These are phyloP conservation scores for Jatropha multifida DNA, from an alignment of 441 rosid genomes.

Conservation along the genomic window DNA sequence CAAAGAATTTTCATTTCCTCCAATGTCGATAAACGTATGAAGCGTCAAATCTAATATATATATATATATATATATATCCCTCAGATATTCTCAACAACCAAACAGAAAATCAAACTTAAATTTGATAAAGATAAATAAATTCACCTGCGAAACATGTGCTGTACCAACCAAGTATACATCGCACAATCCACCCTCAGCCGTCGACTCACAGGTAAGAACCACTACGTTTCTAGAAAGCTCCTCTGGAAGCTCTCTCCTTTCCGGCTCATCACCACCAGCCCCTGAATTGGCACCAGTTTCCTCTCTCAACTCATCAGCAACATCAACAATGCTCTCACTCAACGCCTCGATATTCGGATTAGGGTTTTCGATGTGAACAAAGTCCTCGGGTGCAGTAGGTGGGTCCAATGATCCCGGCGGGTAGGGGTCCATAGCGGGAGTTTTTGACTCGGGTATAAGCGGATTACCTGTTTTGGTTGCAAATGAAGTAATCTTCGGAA, in stretches of 20 bases:
- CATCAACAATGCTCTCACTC: slow-evolving; percentile 86
- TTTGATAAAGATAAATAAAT: background rate
- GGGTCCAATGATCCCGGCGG: slow-evolving; percentile 41
- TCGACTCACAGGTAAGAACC: slow-evolving; percentile 66
- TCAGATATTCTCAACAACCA: slow-evolving; percentile 21
- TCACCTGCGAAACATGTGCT: slow-evolving; percentile 93
- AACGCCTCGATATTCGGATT: slow-evolving; percentile 39
- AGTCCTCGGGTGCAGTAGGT: slow-evolving; percentile 57
- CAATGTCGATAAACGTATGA: background rate
- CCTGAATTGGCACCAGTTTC: slow-evolving; percentile 23
- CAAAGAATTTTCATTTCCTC: background rate
- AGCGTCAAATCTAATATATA: background rate
- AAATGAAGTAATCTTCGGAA: slow-evolving; percentile 13
- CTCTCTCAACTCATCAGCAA: slow-evolving; percentile 43
- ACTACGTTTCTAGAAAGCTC: slow-evolving; percentile 67
- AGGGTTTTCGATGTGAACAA: slow-evolving; percentile 76
- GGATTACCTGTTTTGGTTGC: slow-evolving; percentile 18
- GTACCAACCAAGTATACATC: slow-evolving; percentile 91
- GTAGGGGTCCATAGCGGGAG: slow-evolving; percentile 43
- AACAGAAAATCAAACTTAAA: slow-evolving; percentile 18
- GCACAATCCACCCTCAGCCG: slow-evolving; percentile 67
- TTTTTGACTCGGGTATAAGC: slow-evolving; percentile 4
- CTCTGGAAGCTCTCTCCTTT: slow-evolving; percentile 52
- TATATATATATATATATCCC: background rate
- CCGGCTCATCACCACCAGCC: slow-evolving; percentile 28